phyloP scores from a whole-genome alignment of 352 stramenopile genomes.

The Aphanomyces cochlioides region DNA sequence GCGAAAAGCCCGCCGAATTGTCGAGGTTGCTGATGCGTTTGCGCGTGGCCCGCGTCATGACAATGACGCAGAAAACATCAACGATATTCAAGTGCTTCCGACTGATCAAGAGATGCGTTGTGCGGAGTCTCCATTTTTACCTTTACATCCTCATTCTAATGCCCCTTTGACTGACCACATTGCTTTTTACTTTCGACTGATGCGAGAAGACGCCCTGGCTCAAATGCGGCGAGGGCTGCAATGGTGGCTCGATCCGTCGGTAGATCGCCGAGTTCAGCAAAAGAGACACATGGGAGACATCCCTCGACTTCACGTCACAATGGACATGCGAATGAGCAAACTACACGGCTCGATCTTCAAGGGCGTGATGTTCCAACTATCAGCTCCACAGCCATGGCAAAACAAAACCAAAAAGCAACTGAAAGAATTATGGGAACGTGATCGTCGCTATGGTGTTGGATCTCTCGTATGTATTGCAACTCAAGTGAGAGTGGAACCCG shows the following conservation, averaged over 20 bases:
- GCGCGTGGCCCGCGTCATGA: constrained; percentile 32
- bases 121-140: constrained; percentile 29
- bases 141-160: not conserved
- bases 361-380: constrained; percentile 33
- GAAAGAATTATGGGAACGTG: constrained; percentile 31
- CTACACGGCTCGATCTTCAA: constrained; percentile 33
- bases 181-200: constrained; percentile 34
- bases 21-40: not conserved
- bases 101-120: constrained; percentile 37
- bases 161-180: constrained; percentile 27
- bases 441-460: constrained; percentile 31
- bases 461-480: constrained; percentile 35
- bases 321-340: constrained; percentile 20
- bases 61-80: constrained; percentile 33
- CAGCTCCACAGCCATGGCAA: constrained; percentile 24
- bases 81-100: constrained; percentile 30
- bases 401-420: constrained; percentile 8
- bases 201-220: constrained; percentile 36
- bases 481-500: constrained; percentile 13
- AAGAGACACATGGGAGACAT: constrained; percentile 29
- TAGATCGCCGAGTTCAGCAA: not conserved
- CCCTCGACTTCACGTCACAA: constrained; percentile 31
- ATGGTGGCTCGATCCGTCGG: constrained; percentile 29
- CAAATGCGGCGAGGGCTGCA: constrained; percentile 35
- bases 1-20: not conserved